phyloP scores from a whole-genome alignment of 148 eudicot genomes.

The Silene conica region DNA sequence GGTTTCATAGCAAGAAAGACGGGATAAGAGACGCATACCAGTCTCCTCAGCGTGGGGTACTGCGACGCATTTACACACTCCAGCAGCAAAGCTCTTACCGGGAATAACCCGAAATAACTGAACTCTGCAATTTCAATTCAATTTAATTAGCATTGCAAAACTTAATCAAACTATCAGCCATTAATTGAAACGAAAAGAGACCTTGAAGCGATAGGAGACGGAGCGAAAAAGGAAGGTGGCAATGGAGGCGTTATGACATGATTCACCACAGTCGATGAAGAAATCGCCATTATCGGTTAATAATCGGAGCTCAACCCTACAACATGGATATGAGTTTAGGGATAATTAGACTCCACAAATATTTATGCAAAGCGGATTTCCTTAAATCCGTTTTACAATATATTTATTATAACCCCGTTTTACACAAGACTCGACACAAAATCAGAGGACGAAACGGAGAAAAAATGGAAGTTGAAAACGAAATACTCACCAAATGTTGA shows the following conservation, averaged over 20 bases:
- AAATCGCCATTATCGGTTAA: too few relatives aligned
- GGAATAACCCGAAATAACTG: slow-evolving; percentile 18
- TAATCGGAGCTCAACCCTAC: too few relatives aligned
- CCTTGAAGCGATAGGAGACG: slow-evolving; percentile 28
- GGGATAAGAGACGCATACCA: slow-evolving; percentile 18
- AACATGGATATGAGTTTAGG: too few relatives aligned
- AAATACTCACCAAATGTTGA: too few relatives aligned
- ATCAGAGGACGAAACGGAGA: too few relatives aligned
- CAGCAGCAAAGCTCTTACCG: slow-evolving; percentile 2
- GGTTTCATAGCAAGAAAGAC: background rate
- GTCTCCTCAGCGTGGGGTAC: slow-evolving; percentile 21
- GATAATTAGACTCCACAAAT: too few relatives aligned
- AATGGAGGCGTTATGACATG: slow-evolving; percentile 20
- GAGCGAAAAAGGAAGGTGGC: slow-evolving; percentile 32
- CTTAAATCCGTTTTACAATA: too few relatives aligned
- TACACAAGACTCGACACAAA: too few relatives aligned
- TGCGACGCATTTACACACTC: slow-evolving; percentile 33
- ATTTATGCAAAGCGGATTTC: too few relatives aligned
- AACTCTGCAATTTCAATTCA: slow-evolving; percentile 20
- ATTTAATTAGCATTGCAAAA: background rate
- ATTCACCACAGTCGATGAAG: slow-evolving; percentile 14
- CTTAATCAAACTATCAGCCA: background rate
- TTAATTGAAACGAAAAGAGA: background rate
- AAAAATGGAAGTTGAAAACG: too few relatives aligned
- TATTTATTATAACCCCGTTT: too few relatives aligned